phyloP scores from a whole-genome alignment of 106 monocot genomes.

The Acanthochlamys bracteata region DNA sequence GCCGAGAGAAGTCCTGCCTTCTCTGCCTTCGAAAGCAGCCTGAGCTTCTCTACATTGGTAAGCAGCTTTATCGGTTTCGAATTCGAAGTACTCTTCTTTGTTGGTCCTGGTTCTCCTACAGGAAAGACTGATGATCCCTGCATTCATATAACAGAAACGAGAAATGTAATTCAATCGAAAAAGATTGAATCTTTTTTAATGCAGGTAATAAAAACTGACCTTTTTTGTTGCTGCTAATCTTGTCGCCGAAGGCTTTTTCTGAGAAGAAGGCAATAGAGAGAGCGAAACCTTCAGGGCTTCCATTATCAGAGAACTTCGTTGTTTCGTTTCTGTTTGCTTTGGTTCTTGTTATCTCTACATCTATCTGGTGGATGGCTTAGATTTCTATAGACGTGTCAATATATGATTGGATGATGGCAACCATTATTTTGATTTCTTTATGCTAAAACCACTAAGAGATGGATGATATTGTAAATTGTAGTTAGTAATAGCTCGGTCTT shows the following conservation, averaged over 20 bases:
- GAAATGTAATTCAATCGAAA: background rate
- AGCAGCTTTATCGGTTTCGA: constrained; percentile 61
- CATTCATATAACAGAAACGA: background rate
- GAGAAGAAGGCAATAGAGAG: constrained; percentile 11
- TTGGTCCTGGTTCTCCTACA: constrained; percentile 43
- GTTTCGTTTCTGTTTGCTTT: background rate
- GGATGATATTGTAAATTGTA: too few species aligned
- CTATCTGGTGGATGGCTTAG: background rate
- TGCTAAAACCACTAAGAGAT: too few species aligned
- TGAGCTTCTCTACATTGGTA: constrained; percentile 88
- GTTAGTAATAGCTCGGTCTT: too few species aligned
- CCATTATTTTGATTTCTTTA: too few species aligned
- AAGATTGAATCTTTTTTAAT: background rate
- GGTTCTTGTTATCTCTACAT: background rate
- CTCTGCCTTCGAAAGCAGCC: constrained; percentile 91
- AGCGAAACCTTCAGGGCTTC: constrained; percentile 2
- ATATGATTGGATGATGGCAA: background rate
- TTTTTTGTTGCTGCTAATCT: constrained; percentile 19
- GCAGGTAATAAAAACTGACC: constrained; percentile 2
- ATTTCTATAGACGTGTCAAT: background rate
- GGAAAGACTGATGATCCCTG: constrained; percentile 72
- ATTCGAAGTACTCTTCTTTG: constrained; percentile 11
- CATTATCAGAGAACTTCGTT: constrained; percentile 4
- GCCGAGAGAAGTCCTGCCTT: constrained; percentile 84
- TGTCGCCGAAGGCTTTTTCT: constrained; percentile 18